Base-by-base conservation (phyloP, 2,329 filamentous ascomycete genomes). In the Coniochaeta sp. region DNA sequence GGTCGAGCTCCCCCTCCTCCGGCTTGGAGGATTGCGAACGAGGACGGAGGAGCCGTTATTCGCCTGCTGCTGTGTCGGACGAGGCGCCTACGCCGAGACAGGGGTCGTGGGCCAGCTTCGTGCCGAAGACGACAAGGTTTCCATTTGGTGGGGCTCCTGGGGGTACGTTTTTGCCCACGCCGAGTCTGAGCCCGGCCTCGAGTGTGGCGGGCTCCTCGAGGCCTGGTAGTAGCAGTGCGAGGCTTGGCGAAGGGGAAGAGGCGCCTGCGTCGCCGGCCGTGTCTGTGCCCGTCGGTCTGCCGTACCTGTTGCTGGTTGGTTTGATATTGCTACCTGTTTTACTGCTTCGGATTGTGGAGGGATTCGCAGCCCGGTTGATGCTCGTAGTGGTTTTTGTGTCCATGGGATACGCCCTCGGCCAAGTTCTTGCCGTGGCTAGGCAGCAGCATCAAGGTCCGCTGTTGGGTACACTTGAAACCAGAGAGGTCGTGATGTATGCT, bases 1-100 rank as follows among this genome's bases (percentile, higher is more conserved):
- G 38, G 1, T 48, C 40, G 7, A 28, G 35, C n/a, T 35, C 50
- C 31, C 42, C 53, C 2, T 42, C 47, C 13, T 53, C n/a, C n/a
- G n/a, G n/a, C n/a, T n/a, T n/a, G n/a, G n/a, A n/a, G n/a, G n/a
- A n/a, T n/a, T n/a, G n/a, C n/a, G n/a, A n/a, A 53, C 27, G 38
- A 13, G n/a, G 14, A 42, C 38, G 38, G 38, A 42, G n/a, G 20
- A 22, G 12, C 18, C 18, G 12, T 6, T 42, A 42, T 42, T 42
- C 38, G 18, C 38, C 38, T 3, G 38, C 38, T 26, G 38, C 38
- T 9, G 18, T 42, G 18, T 42, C 38, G 10, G 38, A 42, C 20
- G 38, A 42, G 38, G 38, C 38, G 38, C 38, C 38, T 5, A 42
- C 38, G 20, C 38, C 38, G 38, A 24, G 38, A n/a, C 38, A 42